Percentiles rank a stretch among this genome's conserved stretches.
Evolutionary conservation across 352 stramenopile genomes (phyloP).

Genomic region (Phytophthora europaea): DNA sequence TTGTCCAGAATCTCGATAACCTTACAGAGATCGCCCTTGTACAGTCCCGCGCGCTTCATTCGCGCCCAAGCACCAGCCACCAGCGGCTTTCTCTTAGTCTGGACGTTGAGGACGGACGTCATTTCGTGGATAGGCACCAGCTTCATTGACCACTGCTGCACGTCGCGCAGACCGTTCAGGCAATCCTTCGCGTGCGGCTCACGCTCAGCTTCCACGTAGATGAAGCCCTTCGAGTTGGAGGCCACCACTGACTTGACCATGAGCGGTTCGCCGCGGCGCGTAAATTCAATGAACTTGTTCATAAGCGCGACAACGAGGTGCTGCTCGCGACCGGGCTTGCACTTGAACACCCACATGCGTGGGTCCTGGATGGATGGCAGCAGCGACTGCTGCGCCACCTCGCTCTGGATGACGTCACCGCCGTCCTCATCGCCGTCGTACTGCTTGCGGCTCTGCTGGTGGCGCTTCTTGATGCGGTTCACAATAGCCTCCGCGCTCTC

Average conservation of each 20-base stretch:
- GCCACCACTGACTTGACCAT: constrained; percentile 90
- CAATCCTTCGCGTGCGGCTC: constrained; percentile 89
- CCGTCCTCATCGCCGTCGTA: constrained; percentile 90
- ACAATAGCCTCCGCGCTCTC: constrained; percentile 89
- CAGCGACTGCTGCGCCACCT: constrained; percentile 89
- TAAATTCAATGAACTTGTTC: constrained; percentile 93
- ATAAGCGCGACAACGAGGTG: constrained; percentile 90
- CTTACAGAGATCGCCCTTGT: constrained; percentile 92
- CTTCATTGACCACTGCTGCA: constrained; percentile 92
- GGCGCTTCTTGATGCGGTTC: constrained; percentile 90
- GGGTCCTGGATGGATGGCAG: constrained; percentile 91
- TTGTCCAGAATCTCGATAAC: constrained; percentile 91
- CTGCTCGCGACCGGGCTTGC: constrained; percentile 89
- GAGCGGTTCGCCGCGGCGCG: constrained; percentile 83
- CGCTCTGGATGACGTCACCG: constrained; percentile 84
- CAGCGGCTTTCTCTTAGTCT: constrained; percentile 87
- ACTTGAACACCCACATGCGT: constrained; percentile 93
- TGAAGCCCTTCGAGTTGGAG: constrained; percentile 91
- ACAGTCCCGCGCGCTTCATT: constrained; percentile 88
- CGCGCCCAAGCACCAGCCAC: constrained; percentile 82
- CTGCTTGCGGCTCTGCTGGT: constrained; percentile 87
- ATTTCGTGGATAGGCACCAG: constrained; percentile 92
- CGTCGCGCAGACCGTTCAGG: constrained; percentile 85
- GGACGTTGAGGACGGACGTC: constrained; percentile 89
- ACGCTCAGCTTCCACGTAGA: constrained; percentile 90